Base-by-base conservation (phyloP, 1,284 basidiomycete genomes). In the Cutaneotrichosporon cavernicola region DNA sequence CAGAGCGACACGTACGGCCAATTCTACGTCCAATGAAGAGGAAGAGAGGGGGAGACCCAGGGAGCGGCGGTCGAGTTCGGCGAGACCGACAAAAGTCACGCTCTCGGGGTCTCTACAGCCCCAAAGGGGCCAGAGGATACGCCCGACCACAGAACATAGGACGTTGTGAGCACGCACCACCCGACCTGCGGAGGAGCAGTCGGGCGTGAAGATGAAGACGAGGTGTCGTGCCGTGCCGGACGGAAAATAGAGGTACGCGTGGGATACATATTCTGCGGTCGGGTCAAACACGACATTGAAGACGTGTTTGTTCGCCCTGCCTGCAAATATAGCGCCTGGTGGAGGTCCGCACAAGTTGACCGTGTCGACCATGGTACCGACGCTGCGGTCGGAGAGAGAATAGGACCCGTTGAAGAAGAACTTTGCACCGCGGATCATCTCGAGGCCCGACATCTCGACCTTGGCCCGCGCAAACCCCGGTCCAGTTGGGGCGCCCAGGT, bases 251-350 rank as follows among this genome's bases (percentile, higher is more conserved):
- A 51, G 22, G 5, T 13, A 26, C 5, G 22, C 13, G 21, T 30
- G 22, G 5, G 30, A 11, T 9, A 16, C 3, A 22, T 51, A 10
- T 14, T 51, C 49, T 13, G 49, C 49, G 5, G 7, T 5, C 5
- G 49, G 49, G 26, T 51, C 49, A 22, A 51, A 51, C 21, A 30
- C 22, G 22, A 51, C 22, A 22, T 51, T 51, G 49, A 51, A 26
- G 22, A 51, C 49, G 30, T 51, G 49, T 10, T 51, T 51, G 9
- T 11, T 8, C 26, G 49, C 21, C 1, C 18, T 6, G 43, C 43
- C 43, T 2, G 43, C 16, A 1, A 7, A 9, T 18, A 46, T 18
- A 2, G 43, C 1, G 43, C 4, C 18, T 5, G 43, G 43, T 7
- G 49, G 49, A 21, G 22, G 9, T 9, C 49, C 22, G 49, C 49